Conservation (phyloP, 2,329 filamentous ascomycete species). For the Trichoderma harzianum region DNA sequence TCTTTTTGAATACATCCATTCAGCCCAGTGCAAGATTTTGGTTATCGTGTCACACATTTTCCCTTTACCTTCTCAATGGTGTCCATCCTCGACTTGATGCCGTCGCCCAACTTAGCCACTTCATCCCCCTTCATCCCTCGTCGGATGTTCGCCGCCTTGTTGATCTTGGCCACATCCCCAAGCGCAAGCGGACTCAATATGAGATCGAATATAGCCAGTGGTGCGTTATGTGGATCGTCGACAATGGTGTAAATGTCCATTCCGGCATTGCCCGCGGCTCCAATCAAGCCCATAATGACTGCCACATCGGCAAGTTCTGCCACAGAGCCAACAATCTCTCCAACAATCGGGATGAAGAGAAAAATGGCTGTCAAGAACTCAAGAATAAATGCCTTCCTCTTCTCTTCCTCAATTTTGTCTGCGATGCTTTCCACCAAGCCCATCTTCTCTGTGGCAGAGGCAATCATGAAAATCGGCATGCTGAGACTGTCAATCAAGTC, state of each 20-base stretch:
- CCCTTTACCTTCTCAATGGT: background rate
- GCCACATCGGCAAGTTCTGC: background rate
- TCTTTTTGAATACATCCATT: no score
- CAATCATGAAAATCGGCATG: conserved; percentile 2
- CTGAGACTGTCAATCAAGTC: background rate
- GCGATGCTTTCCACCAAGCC: background rate
- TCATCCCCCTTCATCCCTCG: background rate
- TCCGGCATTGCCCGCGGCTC: background rate
- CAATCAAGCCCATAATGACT: background rate
- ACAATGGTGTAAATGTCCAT: conserved; percentile 8
- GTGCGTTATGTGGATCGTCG: background rate
- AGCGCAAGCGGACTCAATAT: background rate
- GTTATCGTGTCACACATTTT: background rate
- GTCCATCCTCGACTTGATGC: background rate
- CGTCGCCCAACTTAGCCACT: background rate
- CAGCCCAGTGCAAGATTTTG: no score
- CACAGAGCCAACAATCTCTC: background rate
- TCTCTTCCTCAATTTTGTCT: background rate
- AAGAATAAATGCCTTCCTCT: background rate
- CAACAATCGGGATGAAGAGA: conserved; percentile 2
- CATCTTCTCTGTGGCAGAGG: background rate
- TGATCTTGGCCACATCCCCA: background rate
- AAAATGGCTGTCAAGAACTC: background rate
- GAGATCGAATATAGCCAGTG: background rate
- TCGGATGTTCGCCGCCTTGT: background rate